These are phyloP conservation scores for Fraxinus angustifolia DNA, from an alignment of 305 asterid genomes.

Conservation along the genomic window DNA sequence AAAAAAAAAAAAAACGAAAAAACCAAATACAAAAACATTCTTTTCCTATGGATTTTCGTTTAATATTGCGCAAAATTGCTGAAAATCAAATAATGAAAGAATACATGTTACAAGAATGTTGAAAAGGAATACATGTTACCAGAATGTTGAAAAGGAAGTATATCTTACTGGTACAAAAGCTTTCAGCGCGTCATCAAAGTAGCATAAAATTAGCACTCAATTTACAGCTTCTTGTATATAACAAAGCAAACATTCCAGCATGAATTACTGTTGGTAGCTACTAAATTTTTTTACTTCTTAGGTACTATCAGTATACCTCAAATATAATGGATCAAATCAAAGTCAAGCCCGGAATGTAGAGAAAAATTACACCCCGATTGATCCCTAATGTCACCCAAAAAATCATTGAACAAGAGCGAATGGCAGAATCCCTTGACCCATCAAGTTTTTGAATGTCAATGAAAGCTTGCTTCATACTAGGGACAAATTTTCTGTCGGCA, in stretches of 20 bases:
- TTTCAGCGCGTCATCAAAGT: not conserved
- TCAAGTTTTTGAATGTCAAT: not conserved
- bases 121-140: not conserved
- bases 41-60: not conserved
- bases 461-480: not conserved
- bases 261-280: not conserved
- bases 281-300: constrained; percentile 1
- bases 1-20: not conserved
- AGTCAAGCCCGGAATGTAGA: not conserved
- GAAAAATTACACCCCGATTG: not conserved
- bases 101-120: not conserved
- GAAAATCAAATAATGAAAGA: not conserved
- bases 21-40: not conserved
- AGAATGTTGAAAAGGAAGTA: not conserved
- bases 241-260: constrained; percentile 12
- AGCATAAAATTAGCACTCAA: constrained; percentile 6
- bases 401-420: not conserved
- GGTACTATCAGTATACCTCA: constrained; percentile 15
- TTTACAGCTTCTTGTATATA: constrained; percentile 15
- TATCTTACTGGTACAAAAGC: constrained; percentile 1
- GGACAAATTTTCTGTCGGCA: not conserved
- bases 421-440: not conserved
- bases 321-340: constrained; percentile 13
- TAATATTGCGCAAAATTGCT: not conserved
- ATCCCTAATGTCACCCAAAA: not conserved